Conservation (phyloP, 2,329 filamentous ascomycete species). For the Aspergillus costaricaensis region DNA sequence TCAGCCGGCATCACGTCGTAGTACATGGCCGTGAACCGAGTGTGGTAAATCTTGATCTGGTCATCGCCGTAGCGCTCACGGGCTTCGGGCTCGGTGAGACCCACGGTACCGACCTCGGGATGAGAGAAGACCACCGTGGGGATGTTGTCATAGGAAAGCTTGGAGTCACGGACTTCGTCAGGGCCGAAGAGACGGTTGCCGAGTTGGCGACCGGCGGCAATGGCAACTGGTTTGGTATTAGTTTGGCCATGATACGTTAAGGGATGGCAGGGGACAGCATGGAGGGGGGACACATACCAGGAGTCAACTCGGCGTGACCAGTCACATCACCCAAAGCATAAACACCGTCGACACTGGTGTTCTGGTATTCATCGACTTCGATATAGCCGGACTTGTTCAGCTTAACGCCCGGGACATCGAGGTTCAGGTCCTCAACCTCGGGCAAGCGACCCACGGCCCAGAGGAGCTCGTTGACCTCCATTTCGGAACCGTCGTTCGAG, state of each 20-base stretch:
- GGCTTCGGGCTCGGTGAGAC: slow-evolving; percentile 54
- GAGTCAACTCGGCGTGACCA: slow-evolving; percentile 53
- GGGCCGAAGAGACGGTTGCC: slow-evolving; percentile 54
- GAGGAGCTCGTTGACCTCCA: slow-evolving; percentile 53
- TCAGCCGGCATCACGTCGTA: slow-evolving; percentile 50
- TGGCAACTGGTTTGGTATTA: slow-evolving; percentile 44
- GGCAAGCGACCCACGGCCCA: slow-evolving; percentile 54
- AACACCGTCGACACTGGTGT: slow-evolving; percentile 49
- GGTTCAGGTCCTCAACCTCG: slow-evolving; percentile 46
- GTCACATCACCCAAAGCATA: slow-evolving; percentile 56
- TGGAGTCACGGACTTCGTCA: slow-evolving; percentile 44
- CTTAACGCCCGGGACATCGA: slow-evolving; percentile 48
- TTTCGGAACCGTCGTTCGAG: slow-evolving; percentile 44
- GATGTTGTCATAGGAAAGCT: slow-evolving; percentile 53
- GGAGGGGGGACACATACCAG: slow-evolving; percentile 37
- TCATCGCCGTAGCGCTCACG: slow-evolving; percentile 51
- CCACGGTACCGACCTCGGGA: slow-evolving; percentile 52
- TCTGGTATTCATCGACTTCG: slow-evolving; percentile 53
- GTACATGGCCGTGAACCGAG: slow-evolving; percentile 53
- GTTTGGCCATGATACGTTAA: neutral
- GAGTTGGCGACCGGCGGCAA: slow-evolving; percentile 54
- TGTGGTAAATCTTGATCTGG: slow-evolving; percentile 54
- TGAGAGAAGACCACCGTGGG: slow-evolving; percentile 57
- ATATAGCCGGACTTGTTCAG: slow-evolving; percentile 44
- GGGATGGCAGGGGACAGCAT: too few relatives aligned